Conservation (phyloP, 1,284 basidiomycete species). For the Pyrrhoderma noxium region DNA sequence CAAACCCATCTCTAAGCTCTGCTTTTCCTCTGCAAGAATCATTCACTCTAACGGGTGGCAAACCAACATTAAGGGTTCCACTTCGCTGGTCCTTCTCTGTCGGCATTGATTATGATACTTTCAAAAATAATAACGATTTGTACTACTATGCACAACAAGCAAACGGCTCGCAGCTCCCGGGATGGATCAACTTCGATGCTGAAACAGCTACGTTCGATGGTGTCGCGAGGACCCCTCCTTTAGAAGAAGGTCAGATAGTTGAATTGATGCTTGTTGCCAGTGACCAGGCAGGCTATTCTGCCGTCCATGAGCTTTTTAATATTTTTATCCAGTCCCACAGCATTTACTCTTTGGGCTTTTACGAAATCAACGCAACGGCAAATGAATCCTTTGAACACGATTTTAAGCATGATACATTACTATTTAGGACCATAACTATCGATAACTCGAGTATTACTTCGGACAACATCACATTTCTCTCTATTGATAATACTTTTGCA, state of each 20-base stretch:
- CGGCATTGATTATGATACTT: constrained; percentile 71
- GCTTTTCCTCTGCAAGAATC: constrained; percentile 50
- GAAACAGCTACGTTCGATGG: constrained; percentile 73
- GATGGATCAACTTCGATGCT: constrained; percentile 71
- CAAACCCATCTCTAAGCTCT: too few species aligned
- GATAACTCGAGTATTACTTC: too few species aligned
- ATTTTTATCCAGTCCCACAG: constrained; percentile 60
- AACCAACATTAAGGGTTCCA: constrained; percentile 70
- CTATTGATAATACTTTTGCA: too few species aligned
- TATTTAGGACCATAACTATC: too few species aligned
- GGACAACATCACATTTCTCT: too few species aligned
- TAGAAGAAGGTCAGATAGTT: constrained; percentile 24
- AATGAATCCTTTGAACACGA: constrained; percentile 27
- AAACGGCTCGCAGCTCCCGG: constrained; percentile 65
- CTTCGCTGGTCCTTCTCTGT: constrained; percentile 87
- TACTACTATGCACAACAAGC: constrained; percentile 62
- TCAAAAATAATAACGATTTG: constrained; percentile 34
- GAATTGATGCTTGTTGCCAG: constrained; percentile 56
- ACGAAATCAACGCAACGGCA: constrained; percentile 51
- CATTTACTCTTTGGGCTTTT: constrained; percentile 30
- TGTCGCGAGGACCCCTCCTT: constrained; percentile 41
- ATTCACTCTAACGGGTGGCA: constrained; percentile 43
- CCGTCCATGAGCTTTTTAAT: constrained; percentile 43
- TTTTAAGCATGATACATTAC: too few species aligned
- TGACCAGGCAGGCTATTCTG: constrained; percentile 59